Percentiles rank a stretch among this genome's conserved stretches.
phyloP scores from a whole-genome alignment of 345 rosid genomes.

The Populus deltoides region DNA sequence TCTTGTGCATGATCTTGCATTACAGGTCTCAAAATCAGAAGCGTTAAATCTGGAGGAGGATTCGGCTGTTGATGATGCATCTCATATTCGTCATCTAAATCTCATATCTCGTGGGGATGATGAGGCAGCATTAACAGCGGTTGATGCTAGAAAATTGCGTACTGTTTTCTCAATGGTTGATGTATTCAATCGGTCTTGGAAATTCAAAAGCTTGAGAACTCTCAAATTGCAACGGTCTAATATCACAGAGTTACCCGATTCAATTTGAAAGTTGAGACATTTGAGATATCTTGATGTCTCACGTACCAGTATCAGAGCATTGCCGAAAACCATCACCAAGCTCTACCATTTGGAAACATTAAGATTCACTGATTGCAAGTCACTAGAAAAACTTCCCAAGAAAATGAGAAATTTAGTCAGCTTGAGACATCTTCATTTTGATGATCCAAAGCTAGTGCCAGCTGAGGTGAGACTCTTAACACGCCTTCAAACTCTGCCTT shows the following conservation, averaged over 20 bases:
- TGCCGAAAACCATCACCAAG: no score
- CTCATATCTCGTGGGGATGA: no score
- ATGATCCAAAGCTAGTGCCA: background rate
- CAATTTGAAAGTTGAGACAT: conserved; percentile 21
- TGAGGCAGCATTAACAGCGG: no score
- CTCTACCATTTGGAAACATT: conserved; percentile 26
- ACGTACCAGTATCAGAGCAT: background rate
- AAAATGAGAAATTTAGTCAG: conserved; percentile 1
- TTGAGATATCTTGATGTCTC: conserved; percentile 29
- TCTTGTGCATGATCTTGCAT: conserved; percentile 7
- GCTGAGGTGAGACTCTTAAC: background rate
- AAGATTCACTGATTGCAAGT: background rate
- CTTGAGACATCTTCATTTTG: background rate
- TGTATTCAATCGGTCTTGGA: background rate
- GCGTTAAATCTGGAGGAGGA: background rate
- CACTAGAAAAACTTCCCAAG: background rate
- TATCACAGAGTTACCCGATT: background rate
- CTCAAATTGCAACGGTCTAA: background rate
- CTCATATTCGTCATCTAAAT: conserved; percentile 6
- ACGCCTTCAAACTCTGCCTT: background rate
- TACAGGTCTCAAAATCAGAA: conserved; percentile 10
- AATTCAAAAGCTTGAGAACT: background rate
- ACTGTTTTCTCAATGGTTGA: background rate
- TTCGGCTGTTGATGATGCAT: background rate
- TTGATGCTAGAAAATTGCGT: background rate